Conservation (phyloP, 2,329 filamentous ascomycete species). For the Hysterium pulicare region DNA sequence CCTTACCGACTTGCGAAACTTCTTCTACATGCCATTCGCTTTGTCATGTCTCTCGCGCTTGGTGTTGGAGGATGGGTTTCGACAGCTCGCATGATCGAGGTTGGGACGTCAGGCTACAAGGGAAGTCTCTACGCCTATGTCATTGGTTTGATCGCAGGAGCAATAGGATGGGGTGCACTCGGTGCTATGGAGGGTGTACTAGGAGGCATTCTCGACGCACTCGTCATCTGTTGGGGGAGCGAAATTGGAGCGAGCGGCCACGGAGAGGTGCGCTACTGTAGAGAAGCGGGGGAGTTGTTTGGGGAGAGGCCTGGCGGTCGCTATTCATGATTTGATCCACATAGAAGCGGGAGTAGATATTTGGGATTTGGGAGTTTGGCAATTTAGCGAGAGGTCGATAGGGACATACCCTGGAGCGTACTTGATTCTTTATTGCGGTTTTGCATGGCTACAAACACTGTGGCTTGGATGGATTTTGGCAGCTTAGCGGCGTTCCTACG, state of each 20-base stretch:
- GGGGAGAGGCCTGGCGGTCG: constrained; percentile 55
- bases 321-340: too few species aligned
- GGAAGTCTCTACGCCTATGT: constrained; percentile 94
- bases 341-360: too few species aligned
- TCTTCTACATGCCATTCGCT: constrained; percentile 82
- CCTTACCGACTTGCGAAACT: constrained; percentile 90
- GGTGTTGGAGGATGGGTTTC: constrained; percentile 97
- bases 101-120: constrained; percentile 53
- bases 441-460: too few species aligned
- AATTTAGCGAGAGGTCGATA: too few species aligned
- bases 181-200: constrained; percentile 87
- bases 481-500: too few species aligned
- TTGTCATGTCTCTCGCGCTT: constrained; percentile 84
- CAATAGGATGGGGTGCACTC: constrained; percentile 91
- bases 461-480: too few species aligned
- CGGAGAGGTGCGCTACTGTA: constrained; percentile 76
- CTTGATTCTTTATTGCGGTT: too few species aligned
- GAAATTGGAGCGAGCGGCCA: constrained; percentile 57
- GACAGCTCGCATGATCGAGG: constrained; percentile 73
- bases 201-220: constrained; percentile 81
- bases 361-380: too few species aligned
- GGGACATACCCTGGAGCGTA: too few species aligned
- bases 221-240: constrained; percentile 91
- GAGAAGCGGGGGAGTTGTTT: constrained; percentile 87
- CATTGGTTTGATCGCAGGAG: constrained; percentile 85